Percentiles rank a stretch among this genome's conserved stretches.
phyloP scores from a whole-genome alignment of 257 asterid species.

The Fraxinus anomala region DNA sequence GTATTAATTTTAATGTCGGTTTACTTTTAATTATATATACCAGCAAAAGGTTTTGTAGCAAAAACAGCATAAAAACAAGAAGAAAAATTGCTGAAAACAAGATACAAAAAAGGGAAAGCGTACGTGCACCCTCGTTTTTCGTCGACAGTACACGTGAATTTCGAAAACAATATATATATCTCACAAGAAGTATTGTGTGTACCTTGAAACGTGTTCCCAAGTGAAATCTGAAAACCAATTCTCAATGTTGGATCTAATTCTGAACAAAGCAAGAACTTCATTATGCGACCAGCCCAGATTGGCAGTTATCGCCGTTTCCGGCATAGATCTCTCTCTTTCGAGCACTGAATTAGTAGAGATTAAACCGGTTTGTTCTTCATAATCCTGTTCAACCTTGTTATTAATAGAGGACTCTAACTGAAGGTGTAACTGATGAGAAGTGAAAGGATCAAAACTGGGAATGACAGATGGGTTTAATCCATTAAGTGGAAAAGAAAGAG shows the following conservation, averaged over 20 bases:
- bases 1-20: not conserved
- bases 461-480: constrained; percentile 32
- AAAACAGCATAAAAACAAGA: constrained; percentile 13
- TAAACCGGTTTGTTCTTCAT: constrained; percentile 21
- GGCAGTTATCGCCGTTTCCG: not conserved
- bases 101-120: constrained; percentile 23
- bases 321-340: constrained; percentile 31
- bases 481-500: constrained; percentile 47
- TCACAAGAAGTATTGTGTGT: not conserved
- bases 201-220: constrained; percentile 90
- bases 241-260: constrained; percentile 72
- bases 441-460: constrained; percentile 43
- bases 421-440: constrained; percentile 29
- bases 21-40: not conserved
- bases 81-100: constrained; percentile 16
- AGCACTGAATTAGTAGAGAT: constrained; percentile 26
- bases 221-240: constrained; percentile 69
- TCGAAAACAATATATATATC: not conserved
- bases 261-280: constrained; percentile 63
- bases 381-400: not conserved
- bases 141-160: not conserved
- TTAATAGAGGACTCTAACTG: constrained; percentile 15
- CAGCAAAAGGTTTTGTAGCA: too few relatives aligned
- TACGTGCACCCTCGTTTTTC: constrained; percentile 3
- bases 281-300: constrained; percentile 61